Conservation (phyloP, 1,284 basidiomycete genomes). For the Butyriboletus appendiculatus region DNA sequence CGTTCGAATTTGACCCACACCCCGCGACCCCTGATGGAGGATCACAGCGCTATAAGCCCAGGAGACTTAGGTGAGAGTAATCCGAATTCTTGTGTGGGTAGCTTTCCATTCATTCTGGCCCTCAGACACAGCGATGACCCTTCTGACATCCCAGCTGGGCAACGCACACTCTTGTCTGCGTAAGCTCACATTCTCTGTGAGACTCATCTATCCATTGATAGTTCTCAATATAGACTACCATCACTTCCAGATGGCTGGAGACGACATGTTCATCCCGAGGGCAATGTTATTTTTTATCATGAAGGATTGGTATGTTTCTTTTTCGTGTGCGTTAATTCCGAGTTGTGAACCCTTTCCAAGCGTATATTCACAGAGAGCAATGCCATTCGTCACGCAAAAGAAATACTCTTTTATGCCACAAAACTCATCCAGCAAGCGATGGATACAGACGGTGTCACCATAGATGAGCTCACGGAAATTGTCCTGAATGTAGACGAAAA, state of each 20-base stretch:
- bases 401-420: slow-evolving; percentile 4
- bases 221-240: slow-evolving; percentile 2
- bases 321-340: background rate
- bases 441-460: background rate
- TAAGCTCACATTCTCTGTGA: background rate
- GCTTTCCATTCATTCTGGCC: background rate
- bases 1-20: background rate
- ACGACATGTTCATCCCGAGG: slow-evolving; percentile 20
- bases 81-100: background rate
- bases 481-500: slow-evolving; percentile 17
- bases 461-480: slow-evolving; percentile 19
- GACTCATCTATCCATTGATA: background rate
- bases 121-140: background rate
- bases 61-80: slow-evolving; percentile 3
- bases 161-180: slow-evolving; percentile 12
- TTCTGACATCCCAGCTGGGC: slow-evolving; percentile 13
- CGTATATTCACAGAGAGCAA: slow-evolving; percentile 22
- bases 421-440: slow-evolving; percentile 7
- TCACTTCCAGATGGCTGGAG: slow-evolving; percentile 5
- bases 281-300: slow-evolving; percentile 12
- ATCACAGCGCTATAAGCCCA: slow-evolving; percentile 17
- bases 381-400: background rate
- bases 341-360: slow-evolving; percentile 1
- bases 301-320: slow-evolving; percentile 12
- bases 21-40: slow-evolving; percentile 16